Conservation (phyloP, 1,139 yeast genomes). For the Kazachstania sp. region DNA sequence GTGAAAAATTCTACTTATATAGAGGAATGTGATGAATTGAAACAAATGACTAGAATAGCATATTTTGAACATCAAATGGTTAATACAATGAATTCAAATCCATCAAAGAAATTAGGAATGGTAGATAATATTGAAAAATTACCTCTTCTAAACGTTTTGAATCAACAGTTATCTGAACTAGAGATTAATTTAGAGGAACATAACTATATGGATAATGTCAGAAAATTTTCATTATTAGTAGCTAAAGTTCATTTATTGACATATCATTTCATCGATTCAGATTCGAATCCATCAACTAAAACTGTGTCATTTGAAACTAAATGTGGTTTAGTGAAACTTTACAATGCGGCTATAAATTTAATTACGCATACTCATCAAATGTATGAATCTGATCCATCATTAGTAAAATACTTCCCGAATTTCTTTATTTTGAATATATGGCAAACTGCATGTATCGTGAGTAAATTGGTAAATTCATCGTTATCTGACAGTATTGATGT, state of each 20-base stretch:
- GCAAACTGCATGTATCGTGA: slow-evolving; percentile 86
- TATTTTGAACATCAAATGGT: slow-evolving; percentile 81
- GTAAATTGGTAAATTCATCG: slow-evolving; percentile 69
- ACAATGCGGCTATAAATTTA: slow-evolving; percentile 67
- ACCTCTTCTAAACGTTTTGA: slow-evolving; percentile 62
- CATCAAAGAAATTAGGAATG: slow-evolving; percentile 58
- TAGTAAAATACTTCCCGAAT: slow-evolving; percentile 74
- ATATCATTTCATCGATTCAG: slow-evolving; percentile 53
- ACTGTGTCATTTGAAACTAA: slow-evolving; percentile 43
- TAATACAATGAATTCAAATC: slow-evolving; percentile 64
- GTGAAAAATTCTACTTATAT: too few species aligned
- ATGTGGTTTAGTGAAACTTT: slow-evolving; percentile 66
- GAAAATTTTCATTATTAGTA: slow-evolving; percentile 59
- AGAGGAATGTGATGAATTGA: slow-evolving; percentile 29
- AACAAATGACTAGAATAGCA: slow-evolving; percentile 73
- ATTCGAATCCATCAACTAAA: slow-evolving; percentile 6
- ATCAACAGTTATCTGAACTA: slow-evolving; percentile 64
- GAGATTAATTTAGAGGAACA: slow-evolving; percentile 43
- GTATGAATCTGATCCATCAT: slow-evolving; percentile 49
- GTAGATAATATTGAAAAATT: slow-evolving; percentile 54
- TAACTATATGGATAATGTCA: slow-evolving; percentile 47
- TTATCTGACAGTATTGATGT: slow-evolving; percentile 58
- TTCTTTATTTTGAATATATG: slow-evolving; percentile 73
- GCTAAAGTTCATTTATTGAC: slow-evolving; percentile 74
- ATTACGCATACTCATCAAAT: slow-evolving; percentile 59